Percentiles rank a stretch among this genome's conserved stretches.
Evolutionary conservation across 2,329 filamentous ascomycete genomes (phyloP).

Genomic region (Pseudogymnoascus sp.): DNA sequence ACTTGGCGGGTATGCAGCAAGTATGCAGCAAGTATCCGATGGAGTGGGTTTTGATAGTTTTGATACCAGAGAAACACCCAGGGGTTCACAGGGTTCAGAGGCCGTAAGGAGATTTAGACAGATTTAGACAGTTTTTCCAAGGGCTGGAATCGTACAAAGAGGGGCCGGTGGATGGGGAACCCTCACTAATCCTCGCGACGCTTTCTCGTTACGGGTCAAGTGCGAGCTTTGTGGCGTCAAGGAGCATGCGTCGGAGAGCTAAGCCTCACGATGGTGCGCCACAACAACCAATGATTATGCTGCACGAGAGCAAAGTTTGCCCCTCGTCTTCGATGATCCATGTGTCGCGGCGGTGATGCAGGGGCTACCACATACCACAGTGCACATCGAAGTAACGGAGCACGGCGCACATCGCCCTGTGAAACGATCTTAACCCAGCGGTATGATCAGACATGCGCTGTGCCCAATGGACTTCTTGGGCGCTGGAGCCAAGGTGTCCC

Average conservation of each 20-base stretch:
- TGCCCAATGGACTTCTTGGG: not conserved
- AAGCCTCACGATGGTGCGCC: constrained; percentile 2
- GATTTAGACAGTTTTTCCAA: not conserved
- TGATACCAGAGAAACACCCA: not conserved
- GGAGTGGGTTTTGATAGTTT: constrained; percentile 3
- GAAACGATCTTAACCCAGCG: constrained; percentile 3
- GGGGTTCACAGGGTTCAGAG: constrained; percentile 3
- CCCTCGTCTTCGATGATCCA: not conserved
- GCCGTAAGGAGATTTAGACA: not conserved
- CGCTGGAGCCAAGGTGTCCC: not conserved
- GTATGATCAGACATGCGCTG: not conserved
- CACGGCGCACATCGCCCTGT: not conserved
- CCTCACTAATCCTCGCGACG: not conserved
- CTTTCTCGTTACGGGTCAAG: constrained; percentile 3
- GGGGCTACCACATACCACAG: not conserved
- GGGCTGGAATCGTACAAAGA: not conserved
- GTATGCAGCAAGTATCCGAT: constrained; percentile 3
- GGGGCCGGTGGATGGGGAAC: not conserved
- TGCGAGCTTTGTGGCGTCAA: constrained; percentile 1
- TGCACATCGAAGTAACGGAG: not conserved
- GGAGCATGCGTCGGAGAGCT: constrained; percentile 3
- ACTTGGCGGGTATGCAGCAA: constrained; percentile 1
- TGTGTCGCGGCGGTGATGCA: constrained; percentile 4
- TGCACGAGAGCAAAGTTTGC: constrained; percentile 5
- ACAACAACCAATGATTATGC: constrained; percentile 1